Evolutionary conservation across 495 filamentous ascomycete genomes (phyloP).

Genomic region (Penicillium waksmanii): DNA sequence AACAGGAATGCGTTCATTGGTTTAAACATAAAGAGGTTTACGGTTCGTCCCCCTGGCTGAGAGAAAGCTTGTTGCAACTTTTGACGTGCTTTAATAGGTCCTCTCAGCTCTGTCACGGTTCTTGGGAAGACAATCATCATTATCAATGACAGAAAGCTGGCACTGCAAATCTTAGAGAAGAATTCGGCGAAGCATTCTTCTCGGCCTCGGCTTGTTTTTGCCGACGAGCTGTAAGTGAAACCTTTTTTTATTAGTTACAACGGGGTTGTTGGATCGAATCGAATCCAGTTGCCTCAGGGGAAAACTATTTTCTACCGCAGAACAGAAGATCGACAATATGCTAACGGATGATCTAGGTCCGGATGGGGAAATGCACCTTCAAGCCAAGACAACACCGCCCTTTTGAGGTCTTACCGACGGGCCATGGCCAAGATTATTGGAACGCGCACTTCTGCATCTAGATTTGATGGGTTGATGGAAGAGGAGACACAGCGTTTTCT

Average conservation of each 20-base stretch:
- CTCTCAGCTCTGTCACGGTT: conserved; percentile 52
- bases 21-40: conserved; percentile 55
- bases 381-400: conserved; percentile 33
- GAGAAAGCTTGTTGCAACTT: background rate
- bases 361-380: conserved; percentile 32
- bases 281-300: too few species aligned
- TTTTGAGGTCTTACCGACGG: conserved; percentile 37
- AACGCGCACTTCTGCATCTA: conserved; percentile 26
- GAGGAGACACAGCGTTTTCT: conserved; percentile 39
- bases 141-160: conserved; percentile 45
- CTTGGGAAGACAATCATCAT: conserved; percentile 52
- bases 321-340: background rate
- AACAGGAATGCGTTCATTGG: conserved; percentile 52
- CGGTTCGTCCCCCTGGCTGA: conserved; percentile 18
- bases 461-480: conserved; percentile 36
- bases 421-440: conserved; percentile 36
- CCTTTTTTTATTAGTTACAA: background rate
- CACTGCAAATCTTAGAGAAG: conserved; percentile 50
- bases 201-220: conserved; percentile 40
- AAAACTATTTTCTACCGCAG: too few species aligned
- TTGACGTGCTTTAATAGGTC: conserved; percentile 23
- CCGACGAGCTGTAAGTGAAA: conserved; percentile 34
- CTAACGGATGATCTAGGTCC: background rate
- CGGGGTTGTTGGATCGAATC: background rate
- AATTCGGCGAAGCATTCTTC: conserved; percentile 46